Evolutionary conservation across 164 flowering plant genomes (phyloP), one percentile per base, ranked within the genome.

Genomic region (Magnolia kwangsiensis): DNA sequence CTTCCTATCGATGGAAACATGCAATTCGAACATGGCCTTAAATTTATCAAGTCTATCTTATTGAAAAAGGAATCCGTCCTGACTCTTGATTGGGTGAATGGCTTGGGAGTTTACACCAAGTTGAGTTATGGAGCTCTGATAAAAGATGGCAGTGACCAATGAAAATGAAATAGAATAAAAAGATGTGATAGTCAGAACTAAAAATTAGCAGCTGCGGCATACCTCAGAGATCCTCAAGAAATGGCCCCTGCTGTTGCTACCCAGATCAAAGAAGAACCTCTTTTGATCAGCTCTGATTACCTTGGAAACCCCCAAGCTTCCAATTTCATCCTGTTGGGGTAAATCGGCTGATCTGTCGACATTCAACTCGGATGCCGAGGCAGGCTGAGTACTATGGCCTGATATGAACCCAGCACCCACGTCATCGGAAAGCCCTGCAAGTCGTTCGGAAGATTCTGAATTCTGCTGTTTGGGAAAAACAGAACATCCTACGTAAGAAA

Each of bases 361-460:
- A 82, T 81, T 90, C 85, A 88, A 71, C 24, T 92, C 97, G 71
- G 96, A 68, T 64, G 88, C 27, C 16, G 90, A 65, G 55, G 88
- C 85, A 74, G 93, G 74, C 80, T 91, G 94, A 78, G 87, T 81
- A 80, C 89, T 86, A 77, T 89, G 91, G 8, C 98, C 95, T 67
- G 97, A 80, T 80, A 93, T 95, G 85, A 95, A 95, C 72, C 99
- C 99, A 74, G 93, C 99, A 55, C 99, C 99, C 8, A 95, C 98
- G 84, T 95, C 97, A 82, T 93, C 98, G 69, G 98, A 93, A 59
- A 95, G 97, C 64, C 96, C 97, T 74, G 88, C 90, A 72, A 89
- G 83, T 73, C 88, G 92, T 73, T 91, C 99, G 51, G 91, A 83
- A 64, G 95, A 80, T 82, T 93, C 96, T 71, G 95, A 82, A 78